These are phyloP conservation scores for Trichoderma simmonsii DNA, from an alignment of 2,329 filamentous ascomycete species.

Conservation along the genomic window DNA sequence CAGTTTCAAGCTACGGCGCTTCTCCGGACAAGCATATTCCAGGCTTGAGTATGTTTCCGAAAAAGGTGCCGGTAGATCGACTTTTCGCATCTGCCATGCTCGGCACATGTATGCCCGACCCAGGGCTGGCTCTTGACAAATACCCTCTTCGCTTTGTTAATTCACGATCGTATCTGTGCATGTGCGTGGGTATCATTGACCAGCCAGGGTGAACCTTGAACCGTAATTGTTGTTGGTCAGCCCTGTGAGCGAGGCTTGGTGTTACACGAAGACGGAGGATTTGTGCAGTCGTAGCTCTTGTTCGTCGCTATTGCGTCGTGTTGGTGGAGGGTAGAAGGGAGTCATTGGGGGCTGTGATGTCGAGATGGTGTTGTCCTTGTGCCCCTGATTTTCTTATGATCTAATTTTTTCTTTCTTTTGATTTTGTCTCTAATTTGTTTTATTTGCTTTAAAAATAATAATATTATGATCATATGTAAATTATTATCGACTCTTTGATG, in stretches of 20 bases:
- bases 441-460: no score
- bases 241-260: slow-evolving; percentile 8
- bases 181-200: neutral
- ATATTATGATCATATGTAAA: no score
- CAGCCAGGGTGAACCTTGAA: neutral
- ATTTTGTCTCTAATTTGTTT: neutral
- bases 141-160: neutral
- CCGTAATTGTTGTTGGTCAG: neutral
- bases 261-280: neutral
- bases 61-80: neutral
- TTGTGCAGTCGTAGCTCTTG: neutral
- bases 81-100: neutral
- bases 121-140: neutral
- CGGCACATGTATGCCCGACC: slow-evolving; percentile 1
- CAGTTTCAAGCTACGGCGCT: neutral
- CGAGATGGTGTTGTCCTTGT: neutral
- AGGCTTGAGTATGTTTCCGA: neutral
- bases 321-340: neutral
- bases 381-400: neutral
- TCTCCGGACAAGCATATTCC: neutral
- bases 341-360: neutral
- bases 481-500: no score
- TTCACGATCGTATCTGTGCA: neutral
- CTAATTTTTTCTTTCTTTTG: neutral
- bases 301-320: neutral